Evolutionary conservation across 805 yeast genomes (phyloP).

Genomic region (Clavispora phyllophila): DNA sequence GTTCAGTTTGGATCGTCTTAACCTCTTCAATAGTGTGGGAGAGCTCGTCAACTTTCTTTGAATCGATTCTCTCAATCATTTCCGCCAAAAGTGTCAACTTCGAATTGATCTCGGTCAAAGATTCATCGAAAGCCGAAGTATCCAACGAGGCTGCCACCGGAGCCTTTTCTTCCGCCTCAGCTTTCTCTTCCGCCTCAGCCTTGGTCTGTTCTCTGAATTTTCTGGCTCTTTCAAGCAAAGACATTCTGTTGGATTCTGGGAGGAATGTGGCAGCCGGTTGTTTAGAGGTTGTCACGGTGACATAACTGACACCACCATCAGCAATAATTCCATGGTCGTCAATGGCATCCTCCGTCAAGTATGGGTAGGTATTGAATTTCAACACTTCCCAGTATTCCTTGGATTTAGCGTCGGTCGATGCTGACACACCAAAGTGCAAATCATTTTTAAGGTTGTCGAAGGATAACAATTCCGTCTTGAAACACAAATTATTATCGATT

Average conservation of each 20-base stretch:
- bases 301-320: conserved; percentile 38
- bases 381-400: conserved; percentile 62
- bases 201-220: conserved; percentile 18
- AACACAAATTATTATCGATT: conserved; percentile 65
- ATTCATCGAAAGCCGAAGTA: conserved; percentile 4
- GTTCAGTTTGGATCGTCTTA: conserved; percentile 14
- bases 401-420: conserved; percentile 27
- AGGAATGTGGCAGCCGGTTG: conserved; percentile 1
- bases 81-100: conserved; percentile 9
- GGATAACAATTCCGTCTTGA: conserved; percentile 53
- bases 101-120: conserved; percentile 6
- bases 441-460: conserved; percentile 34
- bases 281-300: conserved; percentile 9
- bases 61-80: conserved; percentile 6
- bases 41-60: conserved; percentile 7
- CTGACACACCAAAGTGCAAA: conserved; percentile 52
- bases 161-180: background rate
- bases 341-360: conserved; percentile 49
- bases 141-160: background rate
- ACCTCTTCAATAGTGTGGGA: conserved; percentile 14
- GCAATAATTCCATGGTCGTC: conserved; percentile 52
- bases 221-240: conserved; percentile 33
- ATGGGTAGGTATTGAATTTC: conserved; percentile 50
- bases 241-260: conserved; percentile 26
- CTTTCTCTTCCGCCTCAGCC: no score